Base-by-base conservation (phyloP, 768 basidiomycete species). In the Grammothele lineata region DNA sequence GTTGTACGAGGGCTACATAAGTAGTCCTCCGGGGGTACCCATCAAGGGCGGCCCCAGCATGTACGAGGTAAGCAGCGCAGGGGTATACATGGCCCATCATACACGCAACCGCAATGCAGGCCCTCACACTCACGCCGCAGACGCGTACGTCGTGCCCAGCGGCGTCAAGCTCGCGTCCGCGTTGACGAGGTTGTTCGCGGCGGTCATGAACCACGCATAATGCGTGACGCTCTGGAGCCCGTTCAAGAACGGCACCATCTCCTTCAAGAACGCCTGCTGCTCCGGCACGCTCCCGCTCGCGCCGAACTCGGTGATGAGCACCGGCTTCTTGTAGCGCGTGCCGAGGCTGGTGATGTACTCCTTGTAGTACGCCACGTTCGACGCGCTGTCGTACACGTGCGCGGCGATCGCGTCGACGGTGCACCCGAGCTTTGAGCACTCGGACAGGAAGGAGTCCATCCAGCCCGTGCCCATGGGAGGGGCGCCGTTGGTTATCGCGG, bases 401-500 rank as follows among this genome's bases (percentile, higher is more conserved):
- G 57, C 53, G 27, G 62, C 62, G 43, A 57, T 48, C 27, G 50
- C 55, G 59, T 62, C 62, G 49, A 64, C 62, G 37, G 45, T 46
- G 59, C 61, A 62, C 32, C 51, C 51, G 51, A 52, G 51, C 38
- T 43, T 45, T 25, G 36, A 52, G 59, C 64, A 65, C 22, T 52
- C 59, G 32, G 33, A 40, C 25, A 65, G 36, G 62, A 65, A 65
- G 22, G 40, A 18, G 51, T 63, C 59, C 38, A 65, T 53, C 64
- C 64, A 65, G 27, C 57, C 57, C 17, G 47, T 48, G 46, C 64
- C 64, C 59, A 63, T 62, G 22, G 61, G 62, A 34, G 64, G 52
- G 22, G 42, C 56, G 48, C 62, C 62, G 54, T 63, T 65, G n/a
- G 64, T 66, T 53, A 66, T 54, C 32, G 64, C 64, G 21, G 64